Evolutionary conservation across 73 alveolate species (phyloP).

Genomic region (Tetrahymena elliotti): DNA sequence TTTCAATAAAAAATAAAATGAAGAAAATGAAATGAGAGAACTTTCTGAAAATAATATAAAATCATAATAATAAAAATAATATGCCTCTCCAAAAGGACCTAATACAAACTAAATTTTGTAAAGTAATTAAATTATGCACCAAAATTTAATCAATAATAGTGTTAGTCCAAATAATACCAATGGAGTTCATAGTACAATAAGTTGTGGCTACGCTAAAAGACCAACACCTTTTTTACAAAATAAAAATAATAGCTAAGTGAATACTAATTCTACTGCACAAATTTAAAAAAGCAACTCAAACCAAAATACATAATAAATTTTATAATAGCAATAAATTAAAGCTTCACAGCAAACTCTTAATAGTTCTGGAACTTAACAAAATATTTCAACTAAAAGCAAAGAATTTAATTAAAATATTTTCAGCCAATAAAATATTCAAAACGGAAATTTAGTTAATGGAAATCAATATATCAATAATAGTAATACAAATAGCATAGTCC

Average conservation of each 20-base stretch:
- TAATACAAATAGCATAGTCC: not conserved
- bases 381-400: not conserved
- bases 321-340: not conserved
- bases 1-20: not conserved
- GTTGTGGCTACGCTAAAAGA: not conserved
- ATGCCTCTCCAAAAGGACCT: not conserved
- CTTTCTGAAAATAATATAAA: not conserved
- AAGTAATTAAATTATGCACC: not conserved
- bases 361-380: not conserved
- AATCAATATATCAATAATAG: not conserved
- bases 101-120: not conserved
- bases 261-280: not conserved
- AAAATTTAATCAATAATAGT: not conserved
- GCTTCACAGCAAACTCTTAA: not conserved
- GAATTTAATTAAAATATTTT: not conserved
- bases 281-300: not conserved
- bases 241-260: not conserved
- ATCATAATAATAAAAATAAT: not conserved
- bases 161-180: not conserved
- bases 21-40: not conserved
- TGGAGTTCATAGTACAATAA: not conserved
- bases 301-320: not conserved
- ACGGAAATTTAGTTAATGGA: not conserved
- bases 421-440: not conserved
- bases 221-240: not conserved